Evolutionary conservation across 148 eudicot species (phyloP).

Genomic region (Agrostemma githago): DNA sequence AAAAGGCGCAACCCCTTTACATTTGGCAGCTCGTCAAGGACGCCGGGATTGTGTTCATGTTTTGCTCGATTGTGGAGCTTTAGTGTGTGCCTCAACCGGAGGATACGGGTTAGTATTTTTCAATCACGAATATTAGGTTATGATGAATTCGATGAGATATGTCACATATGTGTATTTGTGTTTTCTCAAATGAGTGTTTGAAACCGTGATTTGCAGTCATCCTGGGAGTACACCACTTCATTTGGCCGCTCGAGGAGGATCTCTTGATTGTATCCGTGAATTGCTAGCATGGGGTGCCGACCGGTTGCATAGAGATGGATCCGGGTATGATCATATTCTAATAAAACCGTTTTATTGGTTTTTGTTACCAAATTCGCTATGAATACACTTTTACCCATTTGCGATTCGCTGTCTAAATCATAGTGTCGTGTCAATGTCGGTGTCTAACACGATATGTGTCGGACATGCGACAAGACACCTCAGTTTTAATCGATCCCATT

Average conservation of each 20-base stretch:
- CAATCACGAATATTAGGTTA: not conserved
- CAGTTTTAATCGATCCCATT: no score
- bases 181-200: conserved; percentile 1
- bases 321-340: conserved; percentile 48
- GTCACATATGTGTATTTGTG: not conserved
- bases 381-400: not conserved
- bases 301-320: conserved; percentile 59
- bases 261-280: conserved; percentile 84
- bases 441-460: no score
- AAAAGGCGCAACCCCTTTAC: conserved; percentile 93
- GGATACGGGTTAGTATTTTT: conserved; percentile 63
- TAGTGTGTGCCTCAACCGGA: conserved; percentile 92
- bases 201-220: conserved; percentile 38
- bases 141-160: not conserved
- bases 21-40: conserved; percentile 87
- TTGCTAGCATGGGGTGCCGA: conserved; percentile 97
- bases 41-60: conserved; percentile 75
- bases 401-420: no score
- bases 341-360: not conserved
- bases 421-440: no score
- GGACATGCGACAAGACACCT: no score
- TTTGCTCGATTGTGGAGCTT: conserved; percentile 77
- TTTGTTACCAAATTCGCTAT: not conserved
- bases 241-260: conserved; percentile 95
- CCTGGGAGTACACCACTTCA: conserved; percentile 93